Evolutionary conservation across 2,329 filamentous ascomycete genomes (phyloP).

Genomic region (Paramyrothecium roridum): DNA sequence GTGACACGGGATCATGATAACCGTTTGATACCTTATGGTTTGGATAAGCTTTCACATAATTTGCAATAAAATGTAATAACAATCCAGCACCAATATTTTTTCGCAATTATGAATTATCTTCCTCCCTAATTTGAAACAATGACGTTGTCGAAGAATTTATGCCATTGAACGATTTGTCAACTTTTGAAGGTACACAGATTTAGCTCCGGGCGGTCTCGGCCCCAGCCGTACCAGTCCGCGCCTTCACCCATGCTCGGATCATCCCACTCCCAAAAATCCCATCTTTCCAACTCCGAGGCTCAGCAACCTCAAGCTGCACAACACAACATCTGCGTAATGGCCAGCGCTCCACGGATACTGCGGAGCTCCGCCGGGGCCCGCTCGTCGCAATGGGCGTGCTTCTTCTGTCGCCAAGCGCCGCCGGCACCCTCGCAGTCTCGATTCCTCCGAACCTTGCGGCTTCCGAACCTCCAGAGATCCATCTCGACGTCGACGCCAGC

Average conservation of each 20-base stretch:
- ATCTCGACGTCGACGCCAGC: slow-evolving; percentile 24
- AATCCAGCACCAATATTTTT: too few relatives aligned
- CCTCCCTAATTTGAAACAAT: too few relatives aligned
- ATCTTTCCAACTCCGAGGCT: slow-evolving; percentile 17
- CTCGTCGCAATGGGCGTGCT: slow-evolving; percentile 31
- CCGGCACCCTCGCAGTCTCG: slow-evolving; percentile 25
- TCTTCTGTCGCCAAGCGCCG: slow-evolving; percentile 31
- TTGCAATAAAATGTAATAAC: too few relatives aligned
- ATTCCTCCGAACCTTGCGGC: slow-evolving; percentile 29
- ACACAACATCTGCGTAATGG: slow-evolving; percentile 27
- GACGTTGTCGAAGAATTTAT: too few relatives aligned
- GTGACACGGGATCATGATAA: too few relatives aligned
- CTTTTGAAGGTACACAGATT: background rate
- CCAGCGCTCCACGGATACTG: slow-evolving; percentile 30
- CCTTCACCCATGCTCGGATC: background rate
- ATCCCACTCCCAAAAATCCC: slow-evolving; percentile 16
- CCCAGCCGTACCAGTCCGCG: background rate
- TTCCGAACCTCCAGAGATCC: slow-evolving; percentile 23
- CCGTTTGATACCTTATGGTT: too few relatives aligned
- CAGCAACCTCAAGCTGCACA: background rate
- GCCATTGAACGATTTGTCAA: background rate
- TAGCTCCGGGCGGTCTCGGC: background rate
- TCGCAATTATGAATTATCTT: too few relatives aligned
- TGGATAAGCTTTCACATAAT: too few relatives aligned
- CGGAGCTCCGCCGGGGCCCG: slow-evolving; percentile 23